Conservation (phyloP, 1,139 yeast species). For the Dujonia santamariae region DNA sequence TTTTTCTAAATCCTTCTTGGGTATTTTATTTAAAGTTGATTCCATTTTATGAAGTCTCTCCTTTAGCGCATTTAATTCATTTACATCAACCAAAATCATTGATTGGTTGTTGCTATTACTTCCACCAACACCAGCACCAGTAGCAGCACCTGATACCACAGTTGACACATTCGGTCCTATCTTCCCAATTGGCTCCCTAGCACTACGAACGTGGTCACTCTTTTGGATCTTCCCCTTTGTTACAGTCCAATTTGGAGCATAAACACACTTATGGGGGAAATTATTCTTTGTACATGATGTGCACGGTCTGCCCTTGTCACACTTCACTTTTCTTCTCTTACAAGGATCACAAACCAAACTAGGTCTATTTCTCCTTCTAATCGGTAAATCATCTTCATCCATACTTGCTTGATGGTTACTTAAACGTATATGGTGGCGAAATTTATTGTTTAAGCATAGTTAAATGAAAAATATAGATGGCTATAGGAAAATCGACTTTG, state of each 20-base stretch:
- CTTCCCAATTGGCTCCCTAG: neutral
- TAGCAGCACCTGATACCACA: neutral
- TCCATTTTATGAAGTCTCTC: constrained; percentile 4
- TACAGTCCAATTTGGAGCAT: constrained; percentile 2
- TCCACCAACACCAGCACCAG: too few relatives aligned
- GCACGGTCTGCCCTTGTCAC: constrained; percentile 11
- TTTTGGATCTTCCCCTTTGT: neutral
- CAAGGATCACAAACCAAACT: constrained; percentile 14
- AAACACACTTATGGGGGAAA: constrained; percentile 6
- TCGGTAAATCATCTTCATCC: constrained; percentile 2
- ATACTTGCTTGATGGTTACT: neutral
- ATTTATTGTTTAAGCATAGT: too few relatives aligned
- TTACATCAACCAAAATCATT: constrained; percentile 5
- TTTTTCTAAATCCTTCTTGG: too few relatives aligned
- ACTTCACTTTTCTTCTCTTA: constrained; percentile 23
- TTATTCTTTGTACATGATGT: constrained; percentile 16
- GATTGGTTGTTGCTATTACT: neutral
- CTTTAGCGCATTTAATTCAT: constrained; percentile 3
- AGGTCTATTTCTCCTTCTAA: constrained; percentile 6
- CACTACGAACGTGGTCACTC: neutral
- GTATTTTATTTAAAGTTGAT: too few relatives aligned
- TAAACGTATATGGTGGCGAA: neutral
- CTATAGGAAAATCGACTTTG: too few relatives aligned
- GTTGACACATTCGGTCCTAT: neutral
- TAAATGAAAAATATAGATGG: too few relatives aligned